These are phyloP conservation scores for Curvularia sp. DNA, from an alignment of 2,329 filamentous ascomycete species.

Conservation along the genomic window DNA sequence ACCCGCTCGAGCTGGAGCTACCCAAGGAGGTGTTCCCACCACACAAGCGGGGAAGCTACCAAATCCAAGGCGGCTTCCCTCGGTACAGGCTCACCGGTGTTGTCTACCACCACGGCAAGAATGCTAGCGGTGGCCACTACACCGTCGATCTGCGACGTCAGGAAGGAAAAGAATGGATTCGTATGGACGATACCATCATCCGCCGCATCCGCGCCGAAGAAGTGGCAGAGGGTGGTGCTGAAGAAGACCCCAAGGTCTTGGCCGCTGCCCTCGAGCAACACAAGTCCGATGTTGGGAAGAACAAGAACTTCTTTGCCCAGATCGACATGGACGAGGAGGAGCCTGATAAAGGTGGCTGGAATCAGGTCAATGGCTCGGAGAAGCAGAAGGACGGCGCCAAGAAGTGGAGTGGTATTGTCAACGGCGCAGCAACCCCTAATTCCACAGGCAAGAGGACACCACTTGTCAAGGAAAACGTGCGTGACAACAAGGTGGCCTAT, in stretches of 20 bases:
- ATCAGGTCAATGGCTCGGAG: slow-evolving; percentile 75
- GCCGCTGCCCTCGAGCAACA: slow-evolving; percentile 71
- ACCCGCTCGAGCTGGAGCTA: slow-evolving; percentile 92
- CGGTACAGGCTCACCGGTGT: slow-evolving; percentile 88
- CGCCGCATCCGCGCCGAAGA: slow-evolving; percentile 85
- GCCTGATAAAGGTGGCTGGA: slow-evolving; percentile 77
- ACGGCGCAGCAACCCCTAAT: slow-evolving; percentile 66
- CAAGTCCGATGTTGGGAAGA: slow-evolving; percentile 62
- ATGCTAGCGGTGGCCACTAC: slow-evolving; percentile 94
- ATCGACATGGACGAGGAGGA: slow-evolving; percentile 66
- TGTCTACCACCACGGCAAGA: slow-evolving; percentile 97
- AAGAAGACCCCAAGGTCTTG: slow-evolving; percentile 77
- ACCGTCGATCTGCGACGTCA: slow-evolving; percentile 96
- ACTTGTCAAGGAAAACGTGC: slow-evolving; percentile 64
- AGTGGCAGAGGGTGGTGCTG: slow-evolving; percentile 82
- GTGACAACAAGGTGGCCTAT: slow-evolving; percentile 97
- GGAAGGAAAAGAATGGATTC: slow-evolving; percentile 94
- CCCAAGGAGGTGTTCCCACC: slow-evolving; percentile 87
- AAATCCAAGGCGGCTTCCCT: slow-evolving; percentile 72
- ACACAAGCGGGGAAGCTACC: slow-evolving; percentile 71
- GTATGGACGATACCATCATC: slow-evolving; percentile 92
- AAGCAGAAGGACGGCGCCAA: slow-evolving; percentile 66
- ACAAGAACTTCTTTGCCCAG: slow-evolving; percentile 77
- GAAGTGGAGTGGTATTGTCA: slow-evolving; percentile 69
- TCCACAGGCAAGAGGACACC: slow-evolving; percentile 61